Evolutionary conservation across 2,329 filamentous ascomycete species (phyloP).

Genomic region (Paramyrothecium roridum): DNA sequence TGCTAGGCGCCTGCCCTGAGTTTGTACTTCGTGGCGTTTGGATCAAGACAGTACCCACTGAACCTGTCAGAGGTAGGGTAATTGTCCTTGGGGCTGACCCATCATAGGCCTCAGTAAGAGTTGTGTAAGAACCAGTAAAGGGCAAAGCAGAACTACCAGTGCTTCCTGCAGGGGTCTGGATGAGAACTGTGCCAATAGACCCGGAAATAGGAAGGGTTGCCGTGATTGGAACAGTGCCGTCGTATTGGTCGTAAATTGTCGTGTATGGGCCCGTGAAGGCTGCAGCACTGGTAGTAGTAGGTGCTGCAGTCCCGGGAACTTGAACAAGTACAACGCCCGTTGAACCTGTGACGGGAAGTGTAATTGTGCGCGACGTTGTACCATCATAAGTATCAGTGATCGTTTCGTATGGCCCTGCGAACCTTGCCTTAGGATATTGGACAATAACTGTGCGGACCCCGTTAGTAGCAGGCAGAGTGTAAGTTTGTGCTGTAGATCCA

Average conservation of each 20-base stretch:
- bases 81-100: not conserved
- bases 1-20: too few relatives aligned
- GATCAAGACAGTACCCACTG: not conserved
- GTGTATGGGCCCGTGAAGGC: not conserved
- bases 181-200: not conserved
- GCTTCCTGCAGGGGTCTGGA: not conserved
- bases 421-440: not conserved
- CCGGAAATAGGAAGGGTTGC: not conserved
- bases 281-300: not conserved
- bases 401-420: slow-evolving; percentile 4
- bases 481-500: not conserved
- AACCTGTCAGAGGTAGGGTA: not conserved
- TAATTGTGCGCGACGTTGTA: not conserved
- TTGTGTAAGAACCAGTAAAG: not conserved
- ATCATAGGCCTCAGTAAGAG: not conserved
- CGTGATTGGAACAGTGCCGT: not conserved
- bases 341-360: not conserved
- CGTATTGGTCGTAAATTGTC: not conserved
- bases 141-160: not conserved
- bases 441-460: not conserved
- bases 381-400: slow-evolving; percentile 1
- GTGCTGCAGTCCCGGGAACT: not conserved
- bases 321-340: not conserved
- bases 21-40: not conserved
- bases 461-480: not conserved